Conservation (phyloP, 192 early-diverging fungal species). For the Coemansia sp. region DNA sequence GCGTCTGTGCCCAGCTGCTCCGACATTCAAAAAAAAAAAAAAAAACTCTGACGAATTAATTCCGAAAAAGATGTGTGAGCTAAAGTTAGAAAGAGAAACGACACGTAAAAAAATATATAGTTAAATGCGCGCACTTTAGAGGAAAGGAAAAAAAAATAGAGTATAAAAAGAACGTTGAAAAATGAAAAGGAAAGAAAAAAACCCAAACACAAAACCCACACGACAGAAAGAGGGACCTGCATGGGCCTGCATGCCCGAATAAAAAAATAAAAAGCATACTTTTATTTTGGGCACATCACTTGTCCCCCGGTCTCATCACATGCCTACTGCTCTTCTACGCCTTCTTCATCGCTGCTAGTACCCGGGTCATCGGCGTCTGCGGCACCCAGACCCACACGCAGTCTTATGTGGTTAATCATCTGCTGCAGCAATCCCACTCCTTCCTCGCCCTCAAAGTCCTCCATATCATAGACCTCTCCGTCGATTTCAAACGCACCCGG, state of each 20-base stretch:
- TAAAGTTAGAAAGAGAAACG: background rate
- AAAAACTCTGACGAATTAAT: background rate
- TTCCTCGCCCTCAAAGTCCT: constrained; percentile 17
- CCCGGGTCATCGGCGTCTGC: constrained; percentile 24
- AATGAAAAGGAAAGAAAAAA: background rate
- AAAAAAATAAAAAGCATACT: no score
- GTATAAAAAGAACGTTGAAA: background rate
- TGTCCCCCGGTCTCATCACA: background rate
- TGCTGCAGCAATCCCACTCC: constrained; percentile 10
- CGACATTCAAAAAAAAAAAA: constrained; percentile 16
- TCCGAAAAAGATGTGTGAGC: background rate
- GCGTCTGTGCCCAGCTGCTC: constrained; percentile 14
- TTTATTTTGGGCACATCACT: background rate
- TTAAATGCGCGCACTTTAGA: background rate
- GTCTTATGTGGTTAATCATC: constrained; percentile 22
- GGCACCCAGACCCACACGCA: constrained; percentile 6
- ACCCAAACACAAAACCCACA: background rate
- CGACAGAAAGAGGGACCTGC: no score
- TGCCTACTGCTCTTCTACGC: background rate
- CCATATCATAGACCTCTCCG: constrained; percentile 11
- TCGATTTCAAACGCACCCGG: constrained; percentile 37
- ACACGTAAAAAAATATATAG: background rate
- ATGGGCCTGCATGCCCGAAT: background rate
- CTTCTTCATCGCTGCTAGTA: constrained; percentile 43
- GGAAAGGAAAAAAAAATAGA: constrained; percentile 6